Evolutionary conservation across 83 land plant genomes (phyloP).

Genomic region (Thuja plicata): DNA sequence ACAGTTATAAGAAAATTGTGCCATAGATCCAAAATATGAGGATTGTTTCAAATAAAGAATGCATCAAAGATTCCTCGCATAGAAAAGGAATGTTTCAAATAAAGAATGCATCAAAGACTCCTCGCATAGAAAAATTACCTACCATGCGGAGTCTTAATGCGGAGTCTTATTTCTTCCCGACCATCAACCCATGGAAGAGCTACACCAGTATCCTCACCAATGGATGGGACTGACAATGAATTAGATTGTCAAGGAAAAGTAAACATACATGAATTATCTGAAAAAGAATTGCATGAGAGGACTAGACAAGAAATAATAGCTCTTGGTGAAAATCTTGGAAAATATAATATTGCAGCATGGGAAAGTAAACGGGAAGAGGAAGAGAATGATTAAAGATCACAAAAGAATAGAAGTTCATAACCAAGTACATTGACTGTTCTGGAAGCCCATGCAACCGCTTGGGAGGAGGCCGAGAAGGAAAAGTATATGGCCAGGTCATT

Average conservation of each 20-base stretch:
- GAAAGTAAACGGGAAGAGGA: slow-evolving; percentile 83
- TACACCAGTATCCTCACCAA: slow-evolving; percentile 43
- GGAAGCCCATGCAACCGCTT: slow-evolving; percentile 83
- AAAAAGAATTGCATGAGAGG: slow-evolving; percentile 61
- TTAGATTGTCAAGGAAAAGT: slow-evolving; percentile 16
- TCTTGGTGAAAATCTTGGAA: slow-evolving; percentile 79
- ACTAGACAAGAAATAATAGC: slow-evolving; percentile 78
- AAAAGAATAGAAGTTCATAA: slow-evolving; percentile 35
- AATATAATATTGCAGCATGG: slow-evolving; percentile 94
- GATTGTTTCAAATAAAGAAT: too few species aligned
- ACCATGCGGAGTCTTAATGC: too few species aligned
- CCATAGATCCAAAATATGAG: too few species aligned
- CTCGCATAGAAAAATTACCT: too few species aligned
- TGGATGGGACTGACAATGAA: slow-evolving; percentile 8
- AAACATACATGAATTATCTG: slow-evolving; percentile 39
- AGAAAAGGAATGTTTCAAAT: too few species aligned
- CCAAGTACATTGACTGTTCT: slow-evolving; percentile 44
- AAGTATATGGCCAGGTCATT: slow-evolving; percentile 86
- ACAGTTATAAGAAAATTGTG: too few species aligned
- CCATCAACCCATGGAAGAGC: slow-evolving; percentile 79
- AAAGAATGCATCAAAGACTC: too few species aligned
- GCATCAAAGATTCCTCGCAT: too few species aligned
- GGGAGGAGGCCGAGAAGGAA: slow-evolving; percentile 97
- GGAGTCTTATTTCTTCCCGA: slow-evolving; percentile 74
- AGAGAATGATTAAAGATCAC: slow-evolving; percentile 34